Percentiles rank a stretch among this genome's conserved stretches.
phyloP scores from a whole-genome alignment of 2,329 filamentous ascomycete genomes.

The Ophiocordyceps australis region DNA sequence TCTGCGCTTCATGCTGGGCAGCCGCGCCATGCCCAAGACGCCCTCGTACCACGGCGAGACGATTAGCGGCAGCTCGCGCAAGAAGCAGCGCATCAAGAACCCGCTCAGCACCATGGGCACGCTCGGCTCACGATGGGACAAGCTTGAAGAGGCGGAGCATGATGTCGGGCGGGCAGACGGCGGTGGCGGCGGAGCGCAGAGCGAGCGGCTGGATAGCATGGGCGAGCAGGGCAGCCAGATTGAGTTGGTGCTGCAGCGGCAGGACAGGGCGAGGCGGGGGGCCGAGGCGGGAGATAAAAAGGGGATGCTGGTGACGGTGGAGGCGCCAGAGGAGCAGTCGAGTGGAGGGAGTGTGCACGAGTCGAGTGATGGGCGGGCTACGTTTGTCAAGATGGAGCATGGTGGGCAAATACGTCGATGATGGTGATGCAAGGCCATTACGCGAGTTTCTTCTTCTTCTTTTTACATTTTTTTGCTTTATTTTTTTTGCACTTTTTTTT shows the following conservation, averaged over 20 bases:
- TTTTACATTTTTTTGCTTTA: too few species aligned
- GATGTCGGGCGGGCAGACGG: too few species aligned
- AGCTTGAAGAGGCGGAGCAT: conserved; percentile 11
- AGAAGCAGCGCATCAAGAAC: conserved; percentile 2
- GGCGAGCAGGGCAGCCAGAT: conserved; percentile 12
- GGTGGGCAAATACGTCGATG: too few species aligned
- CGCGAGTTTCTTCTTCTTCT: too few species aligned
- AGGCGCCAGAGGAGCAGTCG: conserved; percentile 4
- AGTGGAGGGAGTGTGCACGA: too few species aligned
- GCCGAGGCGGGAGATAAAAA: conserved; percentile 5
- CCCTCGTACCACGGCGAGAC: conserved; percentile 8
- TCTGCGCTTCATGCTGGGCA: conserved; percentile 21
- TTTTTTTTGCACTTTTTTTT: too few species aligned
- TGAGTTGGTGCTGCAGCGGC: conserved; percentile 9
- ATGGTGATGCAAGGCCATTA: too few species aligned
- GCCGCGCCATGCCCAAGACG: conserved; percentile 6
- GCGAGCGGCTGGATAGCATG: too few species aligned
- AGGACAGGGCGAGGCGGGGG: conserved; percentile 2
- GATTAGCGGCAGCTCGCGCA: conserved; percentile 4
- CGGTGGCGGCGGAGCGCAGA: neutral
- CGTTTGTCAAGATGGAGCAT: too few species aligned
- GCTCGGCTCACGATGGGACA: conserved; percentile 10
- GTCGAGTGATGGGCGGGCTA: too few species aligned
- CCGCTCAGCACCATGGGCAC: conserved; percentile 3
- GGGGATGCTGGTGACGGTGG: conserved; percentile 10